Conservation (phyloP, 257 asterid species). For the Solanum clarkiae region DNA sequence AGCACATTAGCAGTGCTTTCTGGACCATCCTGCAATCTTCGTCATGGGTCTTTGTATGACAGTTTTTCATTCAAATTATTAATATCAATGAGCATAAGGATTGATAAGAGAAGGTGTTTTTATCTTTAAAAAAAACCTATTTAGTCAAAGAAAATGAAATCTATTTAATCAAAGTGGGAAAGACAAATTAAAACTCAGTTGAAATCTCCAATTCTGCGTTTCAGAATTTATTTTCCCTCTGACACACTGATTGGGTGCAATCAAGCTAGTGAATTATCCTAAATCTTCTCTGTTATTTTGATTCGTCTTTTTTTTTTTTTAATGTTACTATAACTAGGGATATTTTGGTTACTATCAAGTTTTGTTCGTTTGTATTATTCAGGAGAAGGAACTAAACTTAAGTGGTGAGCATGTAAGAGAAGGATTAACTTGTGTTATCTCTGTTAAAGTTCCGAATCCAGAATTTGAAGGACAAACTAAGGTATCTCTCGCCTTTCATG, state of each 20-base stretch:
- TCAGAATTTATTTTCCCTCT: not conserved
- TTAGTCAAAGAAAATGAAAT: not conserved
- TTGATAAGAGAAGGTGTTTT: not conserved
- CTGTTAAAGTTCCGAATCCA: constrained; percentile 89
- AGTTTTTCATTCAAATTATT: not conserved
- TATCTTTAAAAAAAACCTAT: not conserved
- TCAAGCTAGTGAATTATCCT: not conserved
- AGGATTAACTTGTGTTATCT: constrained; percentile 88
- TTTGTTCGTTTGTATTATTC: constrained; percentile 11
- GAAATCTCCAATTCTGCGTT: not conserved
- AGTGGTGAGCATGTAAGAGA: constrained; percentile 98
- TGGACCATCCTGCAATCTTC: not conserved
- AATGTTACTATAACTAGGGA: not conserved
- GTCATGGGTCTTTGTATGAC: not conserved
- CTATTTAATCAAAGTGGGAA: not conserved
- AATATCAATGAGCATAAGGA: not conserved
- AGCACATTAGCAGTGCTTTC: not conserved
- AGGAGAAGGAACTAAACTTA: constrained; percentile 87
- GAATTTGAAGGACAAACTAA: constrained; percentile 99
- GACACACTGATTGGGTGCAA: not conserved
- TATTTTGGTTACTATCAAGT: not conserved
- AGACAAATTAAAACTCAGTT: not conserved
- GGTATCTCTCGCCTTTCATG: constrained; percentile 23
- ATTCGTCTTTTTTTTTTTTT: not conserved
- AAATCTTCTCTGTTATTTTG: not conserved